Evolutionary conservation across 179 eudicot genomes (phyloP).

Genomic region (Beta lomatogona): DNA sequence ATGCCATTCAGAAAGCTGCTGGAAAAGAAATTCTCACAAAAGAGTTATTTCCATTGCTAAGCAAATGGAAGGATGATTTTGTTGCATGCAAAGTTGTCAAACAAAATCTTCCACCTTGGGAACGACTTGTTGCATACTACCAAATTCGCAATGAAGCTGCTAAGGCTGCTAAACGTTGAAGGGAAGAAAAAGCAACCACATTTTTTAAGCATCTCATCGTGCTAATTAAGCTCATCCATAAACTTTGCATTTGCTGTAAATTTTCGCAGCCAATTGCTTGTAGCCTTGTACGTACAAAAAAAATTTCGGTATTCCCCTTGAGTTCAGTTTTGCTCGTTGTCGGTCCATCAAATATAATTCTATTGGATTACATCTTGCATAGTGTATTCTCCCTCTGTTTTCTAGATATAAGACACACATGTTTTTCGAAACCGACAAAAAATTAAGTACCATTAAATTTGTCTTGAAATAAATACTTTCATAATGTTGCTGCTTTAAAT

Average conservation of each 20-base stretch:
- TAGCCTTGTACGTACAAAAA: neutral
- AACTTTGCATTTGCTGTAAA: neutral
- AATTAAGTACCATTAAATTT: too few species aligned
- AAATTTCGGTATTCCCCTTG: neutral
- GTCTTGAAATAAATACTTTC: too few species aligned
- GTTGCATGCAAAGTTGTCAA: constrained; percentile 13
- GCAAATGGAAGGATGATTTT: constrained; percentile 33
- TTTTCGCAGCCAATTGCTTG: neutral
- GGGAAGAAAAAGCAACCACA: neutral
- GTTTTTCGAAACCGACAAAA: too few species aligned
- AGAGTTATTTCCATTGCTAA: constrained; percentile 26
- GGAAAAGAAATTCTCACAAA: constrained; percentile 32
- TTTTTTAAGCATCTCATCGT: neutral
- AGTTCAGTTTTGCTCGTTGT: neutral
- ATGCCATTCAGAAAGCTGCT: constrained; percentile 31
- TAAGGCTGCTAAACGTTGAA: constrained; percentile 11
- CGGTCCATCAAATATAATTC: neutral
- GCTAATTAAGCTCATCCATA: neutral
- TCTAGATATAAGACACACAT: too few species aligned
- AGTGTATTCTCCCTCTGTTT: neutral
- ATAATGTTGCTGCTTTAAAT: too few species aligned
- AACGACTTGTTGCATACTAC: constrained; percentile 32
- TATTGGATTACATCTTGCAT: constrained; percentile 3
- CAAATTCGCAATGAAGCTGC: constrained; percentile 40
- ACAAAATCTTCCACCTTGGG: constrained; percentile 36